Evolutionary conservation across 2,329 filamentous ascomycete species (phyloP).

Genomic region (Cryphonectria radicalis): DNA sequence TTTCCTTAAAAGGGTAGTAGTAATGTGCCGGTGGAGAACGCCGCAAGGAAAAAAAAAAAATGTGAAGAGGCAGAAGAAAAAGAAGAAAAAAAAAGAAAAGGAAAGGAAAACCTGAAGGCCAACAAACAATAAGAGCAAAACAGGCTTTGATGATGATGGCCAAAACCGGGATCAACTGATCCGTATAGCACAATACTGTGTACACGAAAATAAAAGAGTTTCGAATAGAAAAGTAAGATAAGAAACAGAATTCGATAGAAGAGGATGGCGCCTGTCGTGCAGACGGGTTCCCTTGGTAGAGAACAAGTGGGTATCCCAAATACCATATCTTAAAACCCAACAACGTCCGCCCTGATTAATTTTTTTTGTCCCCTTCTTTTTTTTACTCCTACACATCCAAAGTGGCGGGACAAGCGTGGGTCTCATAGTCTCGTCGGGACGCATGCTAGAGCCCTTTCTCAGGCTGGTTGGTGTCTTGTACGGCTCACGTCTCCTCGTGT

Average conservation of each 20-base stretch:
- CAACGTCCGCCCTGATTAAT: conserved; percentile 16
- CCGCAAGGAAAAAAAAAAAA: conserved; percentile 1
- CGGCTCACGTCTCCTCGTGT: conserved; percentile 11
- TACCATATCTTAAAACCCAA: conserved; percentile 19
- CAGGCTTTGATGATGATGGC: conserved; percentile 8
- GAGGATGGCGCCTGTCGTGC: conserved; percentile 18
- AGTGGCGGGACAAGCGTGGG: conserved; percentile 2
- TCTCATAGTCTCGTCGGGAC: conserved; percentile 2
- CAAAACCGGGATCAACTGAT: conserved; percentile 7
- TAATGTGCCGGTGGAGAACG: conserved; percentile 9
- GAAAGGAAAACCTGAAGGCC: neutral
- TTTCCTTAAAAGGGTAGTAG: conserved; percentile 8
- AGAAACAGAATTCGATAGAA: conserved; percentile 13
- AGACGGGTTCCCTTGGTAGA: conserved; percentile 15
- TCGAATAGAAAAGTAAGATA: conserved; percentile 14
- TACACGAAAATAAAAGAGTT: conserved; percentile 22
- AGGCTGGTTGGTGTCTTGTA: conserved; percentile 1
- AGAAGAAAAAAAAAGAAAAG: neutral
- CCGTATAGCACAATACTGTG: conserved; percentile 22
- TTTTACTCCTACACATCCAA: conserved; percentile 15
- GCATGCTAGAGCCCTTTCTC: neutral
- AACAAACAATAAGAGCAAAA: neutral
- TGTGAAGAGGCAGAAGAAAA: neutral
- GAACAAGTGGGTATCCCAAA: conserved; percentile 21
- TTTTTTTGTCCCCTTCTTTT: neutral